phyloP scores from a whole-genome alignment of 345 rosid species.

The Bretschneidera sinensis region DNA sequence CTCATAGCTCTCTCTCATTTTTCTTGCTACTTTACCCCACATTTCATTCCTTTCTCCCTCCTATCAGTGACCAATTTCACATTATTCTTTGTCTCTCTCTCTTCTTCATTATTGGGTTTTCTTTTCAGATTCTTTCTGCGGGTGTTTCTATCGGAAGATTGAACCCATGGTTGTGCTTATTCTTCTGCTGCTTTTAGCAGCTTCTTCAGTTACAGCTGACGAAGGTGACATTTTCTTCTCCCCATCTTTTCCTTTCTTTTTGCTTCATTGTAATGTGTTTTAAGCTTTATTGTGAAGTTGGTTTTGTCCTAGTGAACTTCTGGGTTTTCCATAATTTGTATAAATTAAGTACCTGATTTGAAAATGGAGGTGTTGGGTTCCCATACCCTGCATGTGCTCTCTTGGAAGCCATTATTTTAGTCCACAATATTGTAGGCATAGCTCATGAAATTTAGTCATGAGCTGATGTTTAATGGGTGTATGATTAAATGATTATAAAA shows the following conservation, averaged over 20 bases:
- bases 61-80: conserved; percentile 14
- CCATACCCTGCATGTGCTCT: background rate
- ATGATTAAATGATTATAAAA: background rate
- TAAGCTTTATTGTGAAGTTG: background rate
- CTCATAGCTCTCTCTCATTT: background rate
- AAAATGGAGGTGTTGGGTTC: background rate
- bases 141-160: conserved; percentile 15
- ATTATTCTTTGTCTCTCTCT: conserved; percentile 23
- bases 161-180: conserved; percentile 20
- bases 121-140: conserved; percentile 15
- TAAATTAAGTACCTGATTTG: background rate
- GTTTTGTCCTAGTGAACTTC: background rate
- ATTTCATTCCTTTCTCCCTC: conserved; percentile 4
- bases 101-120: conserved; percentile 15
- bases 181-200: conserved; percentile 36
- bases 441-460: too few species aligned
- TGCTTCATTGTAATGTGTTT: background rate
- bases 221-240: conserved; percentile 39
- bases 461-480: too few species aligned
- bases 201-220: conserved; percentile 37
- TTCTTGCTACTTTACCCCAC: conserved; percentile 22
- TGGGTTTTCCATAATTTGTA: background rate
- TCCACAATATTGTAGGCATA: background rate
- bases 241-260: too few species aligned
- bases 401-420: background rate